A percentile compares a stretch with the other conserved stretches of the same genome.
Evolutionary conservation across 202 grass and related monocot genomes (phyloP).

Genomic region (Hordeum pubiflorum): DNA sequence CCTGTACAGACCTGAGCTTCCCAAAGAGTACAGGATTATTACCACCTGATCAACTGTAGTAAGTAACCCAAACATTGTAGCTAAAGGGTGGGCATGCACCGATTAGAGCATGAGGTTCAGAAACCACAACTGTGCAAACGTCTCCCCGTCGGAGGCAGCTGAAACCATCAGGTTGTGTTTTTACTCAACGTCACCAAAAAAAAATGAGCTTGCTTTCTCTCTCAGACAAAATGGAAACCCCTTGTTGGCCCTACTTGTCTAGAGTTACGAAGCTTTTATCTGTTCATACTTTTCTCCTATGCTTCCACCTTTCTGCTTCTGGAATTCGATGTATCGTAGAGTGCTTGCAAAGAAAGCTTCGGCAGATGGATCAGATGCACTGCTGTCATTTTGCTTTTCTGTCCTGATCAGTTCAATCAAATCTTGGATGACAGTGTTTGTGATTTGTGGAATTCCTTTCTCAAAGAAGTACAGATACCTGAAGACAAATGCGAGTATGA

Average conservation of each 20-base stretch:
- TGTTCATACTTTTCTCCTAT: constrained; percentile 87
- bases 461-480: constrained; percentile 99
- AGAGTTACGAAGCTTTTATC: constrained; percentile 48
- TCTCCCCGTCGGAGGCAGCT: neutral
- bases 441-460: constrained; percentile 94
- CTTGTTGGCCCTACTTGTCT: neutral
- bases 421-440: constrained; percentile 77
- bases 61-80: neutral
- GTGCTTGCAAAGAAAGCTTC: constrained; percentile 95
- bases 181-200: constrained; percentile 22
- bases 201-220: constrained; percentile 12
- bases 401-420: constrained; percentile 85
- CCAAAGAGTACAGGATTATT: constrained; percentile 37
- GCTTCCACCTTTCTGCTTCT: constrained; percentile 90
- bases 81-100: neutral
- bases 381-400: constrained; percentile 71
- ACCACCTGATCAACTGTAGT: constrained; percentile 20
- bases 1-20: constrained; percentile 43
- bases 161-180: constrained; percentile 11
- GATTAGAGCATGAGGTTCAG: constrained; percentile 19
- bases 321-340: constrained; percentile 82
- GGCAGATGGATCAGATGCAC: constrained; percentile 45
- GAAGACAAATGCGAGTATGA: constrained; percentile 20
- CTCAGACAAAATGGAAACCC: constrained; percentile 21
- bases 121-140: constrained; percentile 32